phyloP scores from a whole-genome alignment of 176 grass and related monocot genomes.

The Carex parvula region DNA sequence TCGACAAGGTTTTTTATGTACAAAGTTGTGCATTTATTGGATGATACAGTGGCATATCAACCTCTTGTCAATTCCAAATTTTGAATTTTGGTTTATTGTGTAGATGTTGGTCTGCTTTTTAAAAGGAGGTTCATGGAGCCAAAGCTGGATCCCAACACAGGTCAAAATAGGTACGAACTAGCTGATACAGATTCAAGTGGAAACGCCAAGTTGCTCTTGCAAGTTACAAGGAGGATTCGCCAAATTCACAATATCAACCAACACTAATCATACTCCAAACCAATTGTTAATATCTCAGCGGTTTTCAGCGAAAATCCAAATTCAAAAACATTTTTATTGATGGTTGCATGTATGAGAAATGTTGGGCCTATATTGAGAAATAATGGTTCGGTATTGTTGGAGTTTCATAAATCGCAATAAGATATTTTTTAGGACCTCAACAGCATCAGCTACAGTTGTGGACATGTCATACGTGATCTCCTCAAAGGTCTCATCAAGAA shows the following conservation, averaged over 20 bases:
- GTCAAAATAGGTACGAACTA: neutral
- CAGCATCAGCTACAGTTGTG: slow-evolving; percentile 95
- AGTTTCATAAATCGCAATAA: neutral
- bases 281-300: neutral
- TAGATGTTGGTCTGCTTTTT: neutral
- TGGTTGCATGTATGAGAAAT: neutral
- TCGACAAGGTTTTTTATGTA: neutral
- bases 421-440: slow-evolving; percentile 62
- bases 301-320: neutral
- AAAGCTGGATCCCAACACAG: neutral
- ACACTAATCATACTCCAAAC: neutral
- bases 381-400: neutral
- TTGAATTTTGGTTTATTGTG: neutral
- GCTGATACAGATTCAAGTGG: neutral
- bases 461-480: slow-evolving; percentile 97
- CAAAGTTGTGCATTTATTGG: neutral
- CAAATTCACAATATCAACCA: neutral
- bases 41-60: neutral
- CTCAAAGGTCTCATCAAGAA: slow-evolving; percentile 99
- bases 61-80: neutral
- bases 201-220: neutral
- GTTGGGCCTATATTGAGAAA: neutral
- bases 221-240: neutral
- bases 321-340: neutral
- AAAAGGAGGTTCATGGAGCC: neutral